These are phyloP conservation scores for Usnea hakonensis DNA, from an alignment of 495 filamentous ascomycete species.

Conservation along the genomic window DNA sequence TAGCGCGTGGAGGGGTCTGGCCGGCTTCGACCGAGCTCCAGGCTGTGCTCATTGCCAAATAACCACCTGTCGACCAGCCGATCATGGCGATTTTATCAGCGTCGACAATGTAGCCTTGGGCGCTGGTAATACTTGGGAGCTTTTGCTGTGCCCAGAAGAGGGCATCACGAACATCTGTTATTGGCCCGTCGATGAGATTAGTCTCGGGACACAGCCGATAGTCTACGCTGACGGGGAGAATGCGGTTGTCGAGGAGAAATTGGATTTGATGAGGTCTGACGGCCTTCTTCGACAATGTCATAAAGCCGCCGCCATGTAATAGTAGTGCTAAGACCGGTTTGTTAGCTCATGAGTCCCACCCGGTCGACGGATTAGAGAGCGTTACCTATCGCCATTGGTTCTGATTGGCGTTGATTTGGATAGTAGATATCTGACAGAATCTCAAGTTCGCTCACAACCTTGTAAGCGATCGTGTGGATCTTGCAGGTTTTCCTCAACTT, in stretches of 20 bases:
- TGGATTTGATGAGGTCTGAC: constrained; percentile 37
- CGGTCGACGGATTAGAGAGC: background rate
- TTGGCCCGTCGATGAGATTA: constrained; percentile 39
- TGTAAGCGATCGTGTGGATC: constrained; percentile 32
- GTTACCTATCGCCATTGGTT: constrained; percentile 21
- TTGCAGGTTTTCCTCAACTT: constrained; percentile 7
- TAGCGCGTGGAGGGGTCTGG: constrained; percentile 33
- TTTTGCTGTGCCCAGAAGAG: constrained; percentile 35
- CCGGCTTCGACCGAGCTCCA: constrained; percentile 31
- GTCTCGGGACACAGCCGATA: constrained; percentile 50
- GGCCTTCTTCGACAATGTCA: constrained; percentile 39
- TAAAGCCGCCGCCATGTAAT: constrained; percentile 45
- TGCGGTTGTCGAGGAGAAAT: constrained; percentile 33
- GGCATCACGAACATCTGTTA: constrained; percentile 43
- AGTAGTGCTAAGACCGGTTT: constrained; percentile 34
- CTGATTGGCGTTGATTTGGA: constrained; percentile 14
- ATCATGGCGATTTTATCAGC: constrained; percentile 36
- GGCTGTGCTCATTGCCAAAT: constrained; percentile 39
- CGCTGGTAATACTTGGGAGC: constrained; percentile 35
- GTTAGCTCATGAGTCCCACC: background rate
- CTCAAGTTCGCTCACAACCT: constrained; percentile 24
- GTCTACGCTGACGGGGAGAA: constrained; percentile 48
- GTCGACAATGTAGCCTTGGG: constrained; percentile 38
- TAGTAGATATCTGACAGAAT: constrained; percentile 37
- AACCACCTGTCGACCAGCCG: constrained; percentile 50